Base-by-base conservation (phyloP, 345 rosid genomes). In the Reutealis trisperma region DNA sequence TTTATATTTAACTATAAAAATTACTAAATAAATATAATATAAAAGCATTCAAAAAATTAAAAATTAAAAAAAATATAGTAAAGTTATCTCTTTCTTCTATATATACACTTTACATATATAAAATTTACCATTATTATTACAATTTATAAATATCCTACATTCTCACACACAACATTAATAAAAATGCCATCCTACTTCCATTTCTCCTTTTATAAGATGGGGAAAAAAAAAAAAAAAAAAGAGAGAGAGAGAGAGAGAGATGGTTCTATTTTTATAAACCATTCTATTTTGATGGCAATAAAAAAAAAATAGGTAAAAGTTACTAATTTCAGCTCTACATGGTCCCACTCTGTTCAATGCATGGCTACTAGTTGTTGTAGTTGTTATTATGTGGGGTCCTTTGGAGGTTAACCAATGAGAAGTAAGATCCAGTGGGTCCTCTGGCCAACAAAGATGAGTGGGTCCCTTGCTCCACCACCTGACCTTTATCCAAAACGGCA, bases 401-500 rank as follows among this genome's bases (percentile, higher is more conserved):
- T 54, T 75, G 85, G 16, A 83, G 85, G 44, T 57, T 75, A 32
- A 83, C 83, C 42, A 83, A 41, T 1, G 86, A 83, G 78, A 63
- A 69, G 68, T 83, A 83, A 76, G 78, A 73, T 27, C 85, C 81
- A 0, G 44, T 51, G 12, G 80, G 78, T n/a, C 86, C 81, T 49
- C 45, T 75, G 0, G 77, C 79, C 71, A 83, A 44, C 75, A 80
- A 66, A 18, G 83, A 75, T 0, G 79, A 71, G 75, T 83, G 84
- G 34, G 63, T 66, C 67, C 84, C 86, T 64, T 74, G 73, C 58
- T 83, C 86, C 21, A 75, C 77, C 15, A 83, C 79, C 30, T 60
- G 69, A 2, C 86, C 86, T 55, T 75, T 83, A 49, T 80, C 78
- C 82, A 83, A 54, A 54, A 83, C 84, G 2, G 82, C 80, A 32